Conservation (phyloP, 1,284 basidiomycete genomes). For the Ganoderma lucidum region DNA sequence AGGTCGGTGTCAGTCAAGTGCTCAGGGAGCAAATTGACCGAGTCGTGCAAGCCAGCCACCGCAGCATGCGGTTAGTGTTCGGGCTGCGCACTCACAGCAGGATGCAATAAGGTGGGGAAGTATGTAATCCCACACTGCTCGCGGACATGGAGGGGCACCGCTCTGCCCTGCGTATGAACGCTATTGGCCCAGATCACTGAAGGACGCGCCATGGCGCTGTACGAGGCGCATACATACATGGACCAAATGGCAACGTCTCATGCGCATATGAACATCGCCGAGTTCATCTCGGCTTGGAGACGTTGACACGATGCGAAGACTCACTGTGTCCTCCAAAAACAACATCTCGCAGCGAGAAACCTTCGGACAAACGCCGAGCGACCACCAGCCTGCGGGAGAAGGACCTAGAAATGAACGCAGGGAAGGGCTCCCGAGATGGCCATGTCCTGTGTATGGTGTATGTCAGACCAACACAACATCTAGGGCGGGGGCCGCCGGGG, state of each 20-base stretch:
- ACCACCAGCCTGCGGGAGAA: background rate
- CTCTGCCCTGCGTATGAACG: background rate
- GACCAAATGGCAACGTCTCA: background rate
- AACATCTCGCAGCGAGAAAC: background rate
- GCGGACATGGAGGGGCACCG: background rate
- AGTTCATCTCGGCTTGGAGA: background rate
- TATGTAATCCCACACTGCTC: background rate
- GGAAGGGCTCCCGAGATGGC: background rate
- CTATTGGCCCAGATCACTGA: background rate
- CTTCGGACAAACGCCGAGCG: background rate
- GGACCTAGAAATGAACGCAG: background rate
- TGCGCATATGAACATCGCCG: background rate
- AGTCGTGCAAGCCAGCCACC: background rate
- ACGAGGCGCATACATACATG: background rate
- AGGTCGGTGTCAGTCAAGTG: background rate
- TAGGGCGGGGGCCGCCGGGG: background rate
- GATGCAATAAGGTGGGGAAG: background rate
- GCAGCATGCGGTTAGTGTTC: background rate
- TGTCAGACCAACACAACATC: background rate
- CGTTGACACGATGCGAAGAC: background rate
- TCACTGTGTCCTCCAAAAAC: background rate
- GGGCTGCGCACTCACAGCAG: background rate
- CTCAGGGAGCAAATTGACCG: background rate
- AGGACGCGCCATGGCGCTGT: background rate
- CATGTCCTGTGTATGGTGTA: slow-evolving; percentile 2